Conservation (phyloP, 1,284 basidiomycete species). For the Flammula alnicola region DNA sequence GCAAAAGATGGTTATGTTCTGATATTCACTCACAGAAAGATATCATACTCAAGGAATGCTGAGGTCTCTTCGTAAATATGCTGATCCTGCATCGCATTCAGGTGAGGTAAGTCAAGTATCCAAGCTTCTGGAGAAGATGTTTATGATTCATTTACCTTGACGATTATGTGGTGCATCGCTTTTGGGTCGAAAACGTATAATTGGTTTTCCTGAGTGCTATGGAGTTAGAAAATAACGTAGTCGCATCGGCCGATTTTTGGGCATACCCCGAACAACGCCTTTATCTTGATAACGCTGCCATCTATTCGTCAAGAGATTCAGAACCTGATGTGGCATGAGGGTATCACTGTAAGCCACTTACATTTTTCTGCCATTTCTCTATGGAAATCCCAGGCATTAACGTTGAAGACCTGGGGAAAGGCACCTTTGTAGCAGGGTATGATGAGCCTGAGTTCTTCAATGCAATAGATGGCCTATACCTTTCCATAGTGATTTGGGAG, state of each 20-base stretch:
- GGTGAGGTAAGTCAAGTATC: not conserved
- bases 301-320: slow-evolving; percentile 22
- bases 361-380: slow-evolving; percentile 31
- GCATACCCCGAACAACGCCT: slow-evolving; percentile 33
- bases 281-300: slow-evolving; percentile 34
- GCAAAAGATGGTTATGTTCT: not conserved
- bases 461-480: too few relatives aligned
- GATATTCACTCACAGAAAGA: not conserved
- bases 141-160: slow-evolving; percentile 30
- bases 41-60: slow-evolving; percentile 35
- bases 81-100: slow-evolving; percentile 25
- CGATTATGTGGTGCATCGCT: slow-evolving; percentile 38
- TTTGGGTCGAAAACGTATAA: slow-evolving; percentile 37
- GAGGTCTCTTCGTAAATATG: slow-evolving; percentile 39
- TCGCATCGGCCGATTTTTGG: not conserved
- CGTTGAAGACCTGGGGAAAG: slow-evolving; percentile 32
- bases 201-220: slow-evolving; percentile 27
- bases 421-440: slow-evolving; percentile 28
- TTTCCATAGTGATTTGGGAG: slow-evolving; percentile 30
- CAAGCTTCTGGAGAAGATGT: too few relatives aligned
- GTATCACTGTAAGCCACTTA: slow-evolving; percentile 12
- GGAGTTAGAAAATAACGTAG: not conserved
- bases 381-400: slow-evolving; percentile 36
- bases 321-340: not conserved
- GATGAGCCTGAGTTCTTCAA: too few relatives aligned